Conservation (phyloP, 2,329 filamentous ascomycete species). For the Colletotrichum tamarilloi region DNA sequence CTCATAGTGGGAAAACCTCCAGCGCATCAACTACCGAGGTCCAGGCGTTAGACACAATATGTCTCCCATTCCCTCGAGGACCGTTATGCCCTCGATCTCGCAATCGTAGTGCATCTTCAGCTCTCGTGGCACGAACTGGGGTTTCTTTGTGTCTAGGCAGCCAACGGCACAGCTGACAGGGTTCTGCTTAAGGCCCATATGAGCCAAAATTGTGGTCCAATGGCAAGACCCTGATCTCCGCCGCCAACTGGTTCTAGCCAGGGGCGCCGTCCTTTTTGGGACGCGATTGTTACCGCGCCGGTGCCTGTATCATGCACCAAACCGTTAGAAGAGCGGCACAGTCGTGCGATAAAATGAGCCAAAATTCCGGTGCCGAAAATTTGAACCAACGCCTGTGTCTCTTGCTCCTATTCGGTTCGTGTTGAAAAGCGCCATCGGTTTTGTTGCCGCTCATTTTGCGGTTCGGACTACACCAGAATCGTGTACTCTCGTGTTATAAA, state of each 20-base stretch:
- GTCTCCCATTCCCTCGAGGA: not conserved
- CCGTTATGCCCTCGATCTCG: no score
- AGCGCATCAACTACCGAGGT: not conserved
- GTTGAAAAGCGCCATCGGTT: not conserved
- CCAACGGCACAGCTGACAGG: slow-evolving; percentile 13
- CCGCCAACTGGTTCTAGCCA: not conserved
- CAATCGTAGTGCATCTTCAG: not conserved
- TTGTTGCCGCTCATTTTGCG: not conserved
- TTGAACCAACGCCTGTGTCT: not conserved
- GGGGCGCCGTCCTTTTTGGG: slow-evolving; percentile 1
- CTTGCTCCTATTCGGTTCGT: not conserved
- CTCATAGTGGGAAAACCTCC: not conserved
- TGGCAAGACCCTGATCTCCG: slow-evolving; percentile 11
- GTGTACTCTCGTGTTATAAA: not conserved
- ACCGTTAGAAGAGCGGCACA: slow-evolving; percentile 20
- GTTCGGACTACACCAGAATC: not conserved
- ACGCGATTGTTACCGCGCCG: not conserved
- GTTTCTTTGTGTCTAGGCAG: slow-evolving; percentile 16
- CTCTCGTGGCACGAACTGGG: not conserved
- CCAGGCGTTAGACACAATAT: not conserved
- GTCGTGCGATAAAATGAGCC: slow-evolving; percentile 24
- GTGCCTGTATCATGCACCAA: slow-evolving; percentile 1
- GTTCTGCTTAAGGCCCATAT: slow-evolving; percentile 5
- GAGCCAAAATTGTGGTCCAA: slow-evolving; percentile 13
- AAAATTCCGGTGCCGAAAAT: slow-evolving; percentile 3